These are phyloP conservation scores for Ophiocordyceps robertsii DNA, from an alignment of 2,329 filamentous ascomycete species.

Conservation along the genomic window DNA sequence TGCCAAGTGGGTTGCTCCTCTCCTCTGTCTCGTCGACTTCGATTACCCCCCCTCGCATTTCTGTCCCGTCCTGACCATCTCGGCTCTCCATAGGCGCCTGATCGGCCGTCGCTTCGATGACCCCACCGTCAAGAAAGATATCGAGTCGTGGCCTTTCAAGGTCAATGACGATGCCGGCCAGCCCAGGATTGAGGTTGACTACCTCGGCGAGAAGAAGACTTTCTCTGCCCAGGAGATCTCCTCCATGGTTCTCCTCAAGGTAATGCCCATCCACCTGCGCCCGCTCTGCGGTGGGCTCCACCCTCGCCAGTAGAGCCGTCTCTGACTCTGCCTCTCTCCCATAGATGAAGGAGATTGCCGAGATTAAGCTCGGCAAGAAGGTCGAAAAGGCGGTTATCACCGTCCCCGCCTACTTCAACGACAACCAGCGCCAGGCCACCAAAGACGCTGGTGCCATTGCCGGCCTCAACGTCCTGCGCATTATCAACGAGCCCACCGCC, in stretches of 20 bases:
- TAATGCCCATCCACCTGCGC: constrained; percentile 21
- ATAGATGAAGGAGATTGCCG: constrained; percentile 98
- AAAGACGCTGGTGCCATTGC: constrained; percentile 98
- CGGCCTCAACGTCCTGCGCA: constrained; percentile 96
- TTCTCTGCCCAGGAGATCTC: constrained; percentile 99
- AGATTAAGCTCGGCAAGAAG: constrained; percentile 97
- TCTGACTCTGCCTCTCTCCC: neutral
- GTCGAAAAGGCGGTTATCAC: constrained; percentile 99
- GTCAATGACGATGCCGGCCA: constrained; percentile 78
- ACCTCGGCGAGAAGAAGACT: constrained; percentile 85
- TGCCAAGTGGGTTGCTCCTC: constrained; percentile 65
- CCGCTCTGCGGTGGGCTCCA: neutral
- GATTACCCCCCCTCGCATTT: neutral
- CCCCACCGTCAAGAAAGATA: constrained; percentile 95
- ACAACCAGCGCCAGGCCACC: constrained; percentile 98
- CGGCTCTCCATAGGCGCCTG: constrained; percentile 56
- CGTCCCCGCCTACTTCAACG: constrained; percentile 99
- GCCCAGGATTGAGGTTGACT: constrained; percentile 90
- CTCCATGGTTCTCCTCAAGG: constrained; percentile 97
- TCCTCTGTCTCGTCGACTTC: neutral
- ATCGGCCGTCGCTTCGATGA: constrained; percentile 95
- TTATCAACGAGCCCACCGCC: constrained; percentile 99
- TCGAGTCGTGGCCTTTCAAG: constrained; percentile 99
- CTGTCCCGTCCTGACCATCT: neutral
- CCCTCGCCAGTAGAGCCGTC: neutral